A percentile compares a stretch with the other conserved stretches of the same genome.
Conservation (phyloP, 352 stramenopile genomes). For the Globisporangium irregulare region DNA sequence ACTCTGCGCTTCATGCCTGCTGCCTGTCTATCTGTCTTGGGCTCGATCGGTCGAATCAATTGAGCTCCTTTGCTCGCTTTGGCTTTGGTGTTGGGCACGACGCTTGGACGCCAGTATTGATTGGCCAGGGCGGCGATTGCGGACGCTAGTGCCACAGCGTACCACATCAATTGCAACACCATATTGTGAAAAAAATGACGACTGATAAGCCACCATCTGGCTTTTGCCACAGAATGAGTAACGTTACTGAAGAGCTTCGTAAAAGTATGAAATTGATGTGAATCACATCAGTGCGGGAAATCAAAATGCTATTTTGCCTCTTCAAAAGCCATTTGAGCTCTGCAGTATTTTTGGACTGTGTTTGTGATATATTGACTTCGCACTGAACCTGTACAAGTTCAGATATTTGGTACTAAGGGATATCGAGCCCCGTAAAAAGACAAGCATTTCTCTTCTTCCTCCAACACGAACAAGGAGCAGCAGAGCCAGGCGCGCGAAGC, state of each 20-base stretch:
- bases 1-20: slow-evolving; percentile 22
- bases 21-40: neutral
- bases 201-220: neutral
- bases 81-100: slow-evolving; percentile 1
- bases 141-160: slow-evolving; percentile 2
- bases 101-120: slow-evolving; percentile 15
- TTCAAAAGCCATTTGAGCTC: neutral
- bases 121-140: slow-evolving; percentile 11
- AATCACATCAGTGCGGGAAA: neutral
- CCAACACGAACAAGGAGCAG: neutral
- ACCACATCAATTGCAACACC: neutral
- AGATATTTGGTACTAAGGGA: neutral
- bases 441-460: slow-evolving; percentile 1
- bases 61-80: neutral
- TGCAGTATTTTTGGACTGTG: neutral
- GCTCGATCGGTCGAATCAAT: neutral
- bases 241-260: neutral
- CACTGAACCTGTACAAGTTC: neutral
- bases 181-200: neutral
- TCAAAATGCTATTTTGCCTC: neutral
- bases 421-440: neutral
- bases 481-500: neutral
- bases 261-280: slow-evolving; percentile 1
- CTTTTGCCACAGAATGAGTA: neutral
- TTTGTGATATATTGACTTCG: neutral